These are phyloP conservation scores for Beauveria scarabaeidicola DNA, from an alignment of 2,329 filamentous ascomycete genomes.

Conservation along the genomic window DNA sequence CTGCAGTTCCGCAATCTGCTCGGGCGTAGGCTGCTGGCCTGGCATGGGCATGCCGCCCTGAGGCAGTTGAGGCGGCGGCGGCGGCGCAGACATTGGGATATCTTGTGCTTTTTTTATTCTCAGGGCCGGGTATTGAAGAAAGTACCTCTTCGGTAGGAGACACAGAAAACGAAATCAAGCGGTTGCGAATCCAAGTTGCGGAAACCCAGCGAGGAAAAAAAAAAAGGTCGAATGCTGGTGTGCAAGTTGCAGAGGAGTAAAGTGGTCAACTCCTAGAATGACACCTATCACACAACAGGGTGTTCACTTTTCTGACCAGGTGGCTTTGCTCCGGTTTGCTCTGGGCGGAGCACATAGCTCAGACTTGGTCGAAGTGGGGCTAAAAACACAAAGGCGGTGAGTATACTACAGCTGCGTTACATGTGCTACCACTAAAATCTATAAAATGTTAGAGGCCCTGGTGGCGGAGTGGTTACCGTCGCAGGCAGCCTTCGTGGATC, in stretches of 20 bases:
- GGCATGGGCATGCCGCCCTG: constrained; percentile 25
- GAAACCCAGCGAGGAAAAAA: neutral
- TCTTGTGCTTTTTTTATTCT: no score
- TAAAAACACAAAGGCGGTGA: no score
- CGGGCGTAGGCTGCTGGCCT: constrained; percentile 56
- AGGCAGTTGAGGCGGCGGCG: constrained; percentile 13
- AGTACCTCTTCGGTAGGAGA: neutral
- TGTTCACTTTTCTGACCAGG: constrained; percentile 26
- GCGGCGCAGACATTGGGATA: constrained; percentile 11
- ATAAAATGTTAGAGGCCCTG: no score
- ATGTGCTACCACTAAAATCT: no score
- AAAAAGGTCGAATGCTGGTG: neutral
- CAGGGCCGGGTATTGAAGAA: neutral
- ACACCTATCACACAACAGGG: constrained; percentile 22
- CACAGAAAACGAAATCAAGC: neutral
- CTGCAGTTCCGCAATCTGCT: constrained; percentile 81
- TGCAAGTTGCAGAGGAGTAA: neutral
- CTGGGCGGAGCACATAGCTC: no score
- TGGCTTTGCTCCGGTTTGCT: constrained; percentile 7
- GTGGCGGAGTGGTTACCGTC: no score
- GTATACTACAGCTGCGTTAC: no score
- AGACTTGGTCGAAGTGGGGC: no score
- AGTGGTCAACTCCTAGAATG: constrained; percentile 10
- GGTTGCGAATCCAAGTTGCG: neutral
- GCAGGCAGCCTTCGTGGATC: no score